Evolutionary conservation across 2,329 filamentous ascomycete species (phyloP).

Genomic region (Ascochyta fabae): DNA sequence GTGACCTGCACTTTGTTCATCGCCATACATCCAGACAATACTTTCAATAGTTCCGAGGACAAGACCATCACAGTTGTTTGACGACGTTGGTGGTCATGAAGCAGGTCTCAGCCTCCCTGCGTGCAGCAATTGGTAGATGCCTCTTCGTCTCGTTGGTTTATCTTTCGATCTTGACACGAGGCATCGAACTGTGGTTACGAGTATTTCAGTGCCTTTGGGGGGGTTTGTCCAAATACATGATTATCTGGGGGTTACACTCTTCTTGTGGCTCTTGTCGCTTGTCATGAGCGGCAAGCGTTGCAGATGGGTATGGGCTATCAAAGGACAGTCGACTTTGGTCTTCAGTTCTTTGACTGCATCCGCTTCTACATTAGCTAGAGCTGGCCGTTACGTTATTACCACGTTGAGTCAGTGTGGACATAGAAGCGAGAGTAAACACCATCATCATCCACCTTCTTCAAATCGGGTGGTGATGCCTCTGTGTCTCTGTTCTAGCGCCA

Average conservation of each 20-base stretch:
- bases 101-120: conserved; percentile 24
- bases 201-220: conserved; percentile 12
- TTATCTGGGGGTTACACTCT: conserved; percentile 17
- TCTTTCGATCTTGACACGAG: conserved; percentile 2
- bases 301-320: conserved; percentile 11
- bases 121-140: conserved; percentile 20
- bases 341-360: conserved; percentile 13
- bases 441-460: conserved; percentile 32
- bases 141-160: background rate
- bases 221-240: conserved; percentile 3
- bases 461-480: conserved; percentile 38
- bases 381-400: conserved; percentile 45
- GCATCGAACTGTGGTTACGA: conserved; percentile 1
- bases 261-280: conserved; percentile 13
- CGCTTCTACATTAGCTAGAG: conserved; percentile 53
- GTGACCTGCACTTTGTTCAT: conserved; percentile 9
- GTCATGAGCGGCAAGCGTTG: conserved; percentile 4
- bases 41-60: background rate
- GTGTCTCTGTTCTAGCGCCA: conserved; percentile 31
- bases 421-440: conserved; percentile 47
- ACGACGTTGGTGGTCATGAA: conserved; percentile 16
- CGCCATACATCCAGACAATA: conserved; percentile 3
- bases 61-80: background rate
- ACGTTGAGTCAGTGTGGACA: conserved; percentile 53
- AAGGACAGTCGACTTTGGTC: conserved; percentile 2